Conservation (phyloP, 768 basidiomycete genomes). For the Rickenella mellea region DNA sequence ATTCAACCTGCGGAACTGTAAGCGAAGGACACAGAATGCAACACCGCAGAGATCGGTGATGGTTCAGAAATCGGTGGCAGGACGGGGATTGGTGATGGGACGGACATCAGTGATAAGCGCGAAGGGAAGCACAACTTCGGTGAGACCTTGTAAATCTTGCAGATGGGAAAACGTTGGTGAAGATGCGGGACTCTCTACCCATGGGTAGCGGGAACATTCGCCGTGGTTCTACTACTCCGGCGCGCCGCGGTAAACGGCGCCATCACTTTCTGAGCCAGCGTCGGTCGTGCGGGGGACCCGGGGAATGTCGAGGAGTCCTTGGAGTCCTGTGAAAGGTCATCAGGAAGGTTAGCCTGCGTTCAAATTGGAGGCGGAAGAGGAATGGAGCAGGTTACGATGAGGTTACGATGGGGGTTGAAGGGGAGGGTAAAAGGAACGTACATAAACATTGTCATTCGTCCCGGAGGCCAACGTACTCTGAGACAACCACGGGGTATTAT, state of each 20-base stretch:
- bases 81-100: too few relatives aligned
- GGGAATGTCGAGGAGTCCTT: constrained; percentile 30
- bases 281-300: constrained; percentile 10
- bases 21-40: too few relatives aligned
- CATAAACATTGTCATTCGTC: constrained; percentile 11
- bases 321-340: constrained; percentile 21
- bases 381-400: background rate
- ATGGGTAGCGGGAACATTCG: too few relatives aligned
- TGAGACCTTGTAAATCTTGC: too few relatives aligned
- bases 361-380: background rate
- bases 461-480: too few relatives aligned
- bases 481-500: constrained; percentile 6
- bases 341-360: constrained; percentile 2
- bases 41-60: too few relatives aligned
- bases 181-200: too few relatives aligned
- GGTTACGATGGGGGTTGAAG: background rate
- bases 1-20: too few relatives aligned
- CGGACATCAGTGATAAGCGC: too few relatives aligned
- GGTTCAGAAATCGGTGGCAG: too few relatives aligned
- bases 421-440: constrained; percentile 19
- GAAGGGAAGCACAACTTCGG: too few relatives aligned
- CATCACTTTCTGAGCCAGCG: background rate
- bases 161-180: too few relatives aligned
- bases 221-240: background rate
- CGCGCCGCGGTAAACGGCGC: background rate